These are phyloP conservation scores for Tetraselmis chui DNA, from an alignment of 139 green algal species.

Conservation along the genomic window DNA sequence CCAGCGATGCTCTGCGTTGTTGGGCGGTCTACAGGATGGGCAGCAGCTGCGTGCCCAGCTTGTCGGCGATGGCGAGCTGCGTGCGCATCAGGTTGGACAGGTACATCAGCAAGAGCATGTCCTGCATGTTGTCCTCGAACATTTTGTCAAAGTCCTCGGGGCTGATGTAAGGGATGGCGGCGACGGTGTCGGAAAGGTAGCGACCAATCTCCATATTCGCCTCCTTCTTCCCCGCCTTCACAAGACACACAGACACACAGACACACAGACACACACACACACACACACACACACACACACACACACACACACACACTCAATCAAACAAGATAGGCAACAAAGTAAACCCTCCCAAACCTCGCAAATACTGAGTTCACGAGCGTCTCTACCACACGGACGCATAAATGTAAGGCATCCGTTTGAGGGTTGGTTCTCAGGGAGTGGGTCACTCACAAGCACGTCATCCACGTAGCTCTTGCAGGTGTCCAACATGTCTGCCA, in stretches of 20 bases:
- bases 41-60: slow-evolving; percentile 73
- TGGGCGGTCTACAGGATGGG: slow-evolving; percentile 66
- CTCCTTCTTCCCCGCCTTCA: slow-evolving; percentile 49
- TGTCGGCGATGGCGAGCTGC: slow-evolving; percentile 85
- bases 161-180: slow-evolving; percentile 66
- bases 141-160: slow-evolving; percentile 70
- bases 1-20: too few species aligned
- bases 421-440: neutral
- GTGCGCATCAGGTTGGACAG: slow-evolving; percentile 76
- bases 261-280: neutral
- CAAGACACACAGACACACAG: neutral
- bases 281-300: neutral
- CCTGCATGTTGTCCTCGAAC: slow-evolving; percentile 77
- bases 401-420: neutral
- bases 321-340: too few species aligned
- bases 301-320: neutral
- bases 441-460: slow-evolving; percentile 59
- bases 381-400: neutral
- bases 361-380: too few species aligned
- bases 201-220: slow-evolving; percentile 67
- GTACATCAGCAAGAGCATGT: slow-evolving; percentile 80
- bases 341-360: too few species aligned
- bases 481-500: slow-evolving; percentile 54
- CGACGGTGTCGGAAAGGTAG: slow-evolving; percentile 80
- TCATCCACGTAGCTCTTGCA: slow-evolving; percentile 70